Evolutionary conservation across 495 filamentous ascomycete species (phyloP).

Genomic region (Sabuloglossum arenarium): DNA sequence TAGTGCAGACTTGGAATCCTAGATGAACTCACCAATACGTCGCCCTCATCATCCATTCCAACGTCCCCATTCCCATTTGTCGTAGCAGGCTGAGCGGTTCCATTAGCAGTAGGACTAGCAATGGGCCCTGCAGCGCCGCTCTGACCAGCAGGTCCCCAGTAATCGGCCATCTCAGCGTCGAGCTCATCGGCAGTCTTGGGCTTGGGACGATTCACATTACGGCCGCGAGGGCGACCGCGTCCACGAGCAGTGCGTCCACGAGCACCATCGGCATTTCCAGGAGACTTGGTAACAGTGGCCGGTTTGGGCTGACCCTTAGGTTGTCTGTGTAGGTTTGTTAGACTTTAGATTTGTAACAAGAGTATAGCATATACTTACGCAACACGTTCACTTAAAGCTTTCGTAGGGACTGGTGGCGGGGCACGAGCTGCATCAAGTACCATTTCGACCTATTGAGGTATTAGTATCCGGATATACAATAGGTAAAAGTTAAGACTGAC

Average conservation of each 20-base stretch:
- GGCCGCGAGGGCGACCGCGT: constrained; percentile 24
- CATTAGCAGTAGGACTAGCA: not conserved
- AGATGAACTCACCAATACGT: not conserved
- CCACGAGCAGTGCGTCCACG: constrained; percentile 24
- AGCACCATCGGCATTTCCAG: constrained; percentile 19
- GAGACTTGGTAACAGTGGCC: constrained; percentile 46
- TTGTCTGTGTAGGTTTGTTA: constrained; percentile 21
- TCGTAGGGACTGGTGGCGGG: constrained; percentile 38
- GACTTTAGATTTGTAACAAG: constrained; percentile 1
- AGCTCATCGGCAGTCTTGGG: constrained; percentile 78
- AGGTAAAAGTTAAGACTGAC: constrained; percentile 22
- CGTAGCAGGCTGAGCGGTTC: not conserved
- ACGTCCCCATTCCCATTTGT: not conserved
- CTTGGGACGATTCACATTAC: constrained; percentile 45
- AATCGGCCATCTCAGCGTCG: constrained; percentile 86
- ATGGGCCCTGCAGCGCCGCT: not conserved
- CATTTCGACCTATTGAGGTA: constrained; percentile 57
- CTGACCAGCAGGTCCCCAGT: constrained; percentile 30
- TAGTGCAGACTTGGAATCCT: not conserved
- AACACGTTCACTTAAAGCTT: constrained; percentile 73
- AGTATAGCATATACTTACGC: constrained; percentile 29
- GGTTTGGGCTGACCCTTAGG: constrained; percentile 65
- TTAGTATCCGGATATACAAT: not conserved
- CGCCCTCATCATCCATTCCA: not conserved
- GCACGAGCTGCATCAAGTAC: constrained; percentile 58